These are phyloP conservation scores for Colletotrichum lini DNA, from an alignment of 2,329 filamentous ascomycete species.

Conservation along the genomic window DNA sequence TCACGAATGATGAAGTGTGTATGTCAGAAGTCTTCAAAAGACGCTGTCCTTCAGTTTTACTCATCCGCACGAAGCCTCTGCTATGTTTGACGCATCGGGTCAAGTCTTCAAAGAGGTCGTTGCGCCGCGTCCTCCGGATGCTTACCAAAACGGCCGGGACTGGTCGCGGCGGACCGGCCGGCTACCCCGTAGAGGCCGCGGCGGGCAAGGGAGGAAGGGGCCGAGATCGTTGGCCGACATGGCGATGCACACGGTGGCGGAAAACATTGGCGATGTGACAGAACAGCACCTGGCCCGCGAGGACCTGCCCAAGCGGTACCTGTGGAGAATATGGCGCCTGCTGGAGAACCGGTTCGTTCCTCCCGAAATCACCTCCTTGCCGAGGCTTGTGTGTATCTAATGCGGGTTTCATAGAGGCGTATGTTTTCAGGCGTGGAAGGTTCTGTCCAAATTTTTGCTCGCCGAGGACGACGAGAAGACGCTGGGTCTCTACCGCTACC, in stretches of 20 bases:
- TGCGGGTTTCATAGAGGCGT: conserved; percentile 48
- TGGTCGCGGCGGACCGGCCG: conserved; percentile 54
- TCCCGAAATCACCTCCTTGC: background rate
- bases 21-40: background rate
- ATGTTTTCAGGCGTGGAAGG: conserved; percentile 58
- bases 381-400: conserved; percentile 17
- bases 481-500: conserved; percentile 56
- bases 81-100: conserved; percentile 54
- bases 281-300: conserved; percentile 50
- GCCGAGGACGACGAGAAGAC: conserved; percentile 52
- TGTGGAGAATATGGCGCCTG: conserved; percentile 57
- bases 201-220: conserved; percentile 47
- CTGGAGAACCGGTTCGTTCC: conserved; percentile 55
- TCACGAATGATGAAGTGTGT: background rate
- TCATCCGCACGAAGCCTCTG: background rate
- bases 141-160: conserved; percentile 47
- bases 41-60: background rate
- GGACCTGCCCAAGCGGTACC: conserved; percentile 51
- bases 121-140: conserved; percentile 48
- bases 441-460: conserved; percentile 54
- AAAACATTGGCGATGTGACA: conserved; percentile 55
- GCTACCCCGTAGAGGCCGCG: conserved; percentile 45
- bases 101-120: conserved; percentile 57
- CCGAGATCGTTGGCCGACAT: conserved; percentile 57
- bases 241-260: conserved; percentile 54